These are phyloP conservation scores for Colletotrichum chlorophyti DNA, from an alignment of 2,329 filamentous ascomycete genomes.

Conservation along the genomic window DNA sequence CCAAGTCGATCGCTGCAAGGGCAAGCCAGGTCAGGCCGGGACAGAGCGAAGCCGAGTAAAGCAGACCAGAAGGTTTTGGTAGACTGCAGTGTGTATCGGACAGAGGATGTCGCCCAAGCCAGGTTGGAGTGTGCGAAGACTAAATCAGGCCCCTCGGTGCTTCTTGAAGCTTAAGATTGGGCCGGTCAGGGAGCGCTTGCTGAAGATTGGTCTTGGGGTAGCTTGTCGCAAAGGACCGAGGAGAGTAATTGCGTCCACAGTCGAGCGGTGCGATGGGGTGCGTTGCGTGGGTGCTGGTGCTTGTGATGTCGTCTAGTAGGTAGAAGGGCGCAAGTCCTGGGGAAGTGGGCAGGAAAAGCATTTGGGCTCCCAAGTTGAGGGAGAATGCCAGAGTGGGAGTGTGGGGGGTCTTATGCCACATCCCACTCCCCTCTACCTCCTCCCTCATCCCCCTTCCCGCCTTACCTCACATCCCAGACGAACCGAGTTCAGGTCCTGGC, in stretches of 20 bases:
- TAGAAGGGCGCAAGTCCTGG: conserved; percentile 18
- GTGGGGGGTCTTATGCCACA: conserved; percentile 27
- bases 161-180: conserved; percentile 13
- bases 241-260: background rate
- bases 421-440: conserved; percentile 8
- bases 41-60: background rate
- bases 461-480: conserved; percentile 1
- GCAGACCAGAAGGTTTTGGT: background rate
- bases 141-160: background rate
- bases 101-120: background rate
- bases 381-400: conserved; percentile 6
- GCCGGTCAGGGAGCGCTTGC: background rate
- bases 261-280: background rate
- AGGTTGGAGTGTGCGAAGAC: background rate
- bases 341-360: conserved; percentile 21
- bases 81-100: no score
- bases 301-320: conserved; percentile 2
- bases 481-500: background rate
- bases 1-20: conserved; percentile 22
- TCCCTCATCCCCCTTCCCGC: background rate
- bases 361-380: conserved; percentile 3
- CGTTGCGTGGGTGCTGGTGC: background rate
- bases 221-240: no score
- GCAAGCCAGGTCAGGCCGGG: no score
- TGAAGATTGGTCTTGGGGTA: background rate